A percentile compares a stretch with the other conserved stretches of the same genome.
These are phyloP conservation scores for Blastocystis sp. DNA, from an alignment of 352 stramenopile genomes.

Conservation along the genomic window DNA sequence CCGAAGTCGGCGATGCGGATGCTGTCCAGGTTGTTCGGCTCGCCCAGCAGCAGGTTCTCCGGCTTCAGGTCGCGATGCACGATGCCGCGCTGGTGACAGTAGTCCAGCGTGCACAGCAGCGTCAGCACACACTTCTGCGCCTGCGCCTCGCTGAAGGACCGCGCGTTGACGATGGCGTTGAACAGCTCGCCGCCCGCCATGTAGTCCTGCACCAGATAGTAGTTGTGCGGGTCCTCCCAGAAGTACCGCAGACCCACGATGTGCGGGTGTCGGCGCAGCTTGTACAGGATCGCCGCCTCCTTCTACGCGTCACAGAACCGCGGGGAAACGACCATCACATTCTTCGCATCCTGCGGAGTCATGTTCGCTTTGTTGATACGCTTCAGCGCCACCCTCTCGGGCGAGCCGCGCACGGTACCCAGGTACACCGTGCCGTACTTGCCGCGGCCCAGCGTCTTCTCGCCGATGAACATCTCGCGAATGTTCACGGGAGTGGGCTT, in stretches of 20 bases:
- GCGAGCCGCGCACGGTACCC: background rate
- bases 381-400: conserved; percentile 42
- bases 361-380: conserved; percentile 54
- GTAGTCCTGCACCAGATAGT: conserved; percentile 92
- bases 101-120: conserved; percentile 78
- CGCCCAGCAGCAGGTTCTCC: conserved; percentile 81
- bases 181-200: conserved; percentile 53
- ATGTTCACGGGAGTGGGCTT: conserved; percentile 60
- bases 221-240: conserved; percentile 86
- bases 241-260: conserved; percentile 87
- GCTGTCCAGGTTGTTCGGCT: conserved; percentile 84
- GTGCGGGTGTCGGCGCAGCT: conserved; percentile 79
- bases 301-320: background rate
- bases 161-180: conserved; percentile 44
- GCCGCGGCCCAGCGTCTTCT: conserved; percentile 4
- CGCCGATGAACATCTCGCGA: conserved; percentile 14
- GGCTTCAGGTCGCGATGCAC: conserved; percentile 77
- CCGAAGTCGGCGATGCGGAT: conserved; percentile 99
- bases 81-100: conserved; percentile 82
- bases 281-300: conserved; percentile 51
- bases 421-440: conserved; percentile 63
- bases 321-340: conserved; percentile 10
- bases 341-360: conserved; percentile 38
- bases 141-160: conserved; percentile 79
- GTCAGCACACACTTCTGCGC: conserved; percentile 80